Base-by-base conservation (phyloP, 208 protist species). In the Crithidia mellificae region DNA sequence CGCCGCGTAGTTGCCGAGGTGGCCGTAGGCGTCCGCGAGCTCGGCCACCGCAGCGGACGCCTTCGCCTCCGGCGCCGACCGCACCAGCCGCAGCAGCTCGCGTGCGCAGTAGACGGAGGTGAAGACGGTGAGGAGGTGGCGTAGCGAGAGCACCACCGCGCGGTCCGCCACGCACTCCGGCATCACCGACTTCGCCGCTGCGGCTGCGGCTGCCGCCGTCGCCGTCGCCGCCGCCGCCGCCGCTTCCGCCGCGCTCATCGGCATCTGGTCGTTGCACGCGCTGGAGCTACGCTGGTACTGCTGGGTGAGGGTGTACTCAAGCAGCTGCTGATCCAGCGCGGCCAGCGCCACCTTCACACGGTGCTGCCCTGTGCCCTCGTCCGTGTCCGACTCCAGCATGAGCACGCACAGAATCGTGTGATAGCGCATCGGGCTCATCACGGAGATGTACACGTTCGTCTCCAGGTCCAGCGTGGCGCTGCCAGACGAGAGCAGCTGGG, bases 251-350 rank as follows among this genome's bases (percentile, higher is more conserved):
- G 24, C 32, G 32, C 49, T 47, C 32, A 44, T 46, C 61, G 43
- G 39, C 57, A 52, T 63, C 19, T 63, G 57, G 24, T 50, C 46
- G 51, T 74, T 52, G 47, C 44, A 47, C 19, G 44, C 53, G 22
- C 36, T 58, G 15, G 52, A 34, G 41, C 50, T 17, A 12, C 32
- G 47, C 15, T 65, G 61, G 59, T 87, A 90, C 30, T 79, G 77
- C 44, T 69, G 64, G 39, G 83, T 68, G 15, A 93, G 74, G 22
- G 84, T 82, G n/a, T 81, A 81, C 57, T 85, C 77, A 2, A 93
- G 77, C 52, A 88, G 59, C n/a, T 77, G 39, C 14, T 44, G 55
- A 47, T 89, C 78, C 27, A 93, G 63, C 17, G 81, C 80, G 38
- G 81, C 44, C 29, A 85, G 64, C 14, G 78, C 76, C 5, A 89